Evolutionary conservation across 495 filamentous ascomycete genomes (phyloP).

Genomic region (Daldinia decipiens): DNA sequence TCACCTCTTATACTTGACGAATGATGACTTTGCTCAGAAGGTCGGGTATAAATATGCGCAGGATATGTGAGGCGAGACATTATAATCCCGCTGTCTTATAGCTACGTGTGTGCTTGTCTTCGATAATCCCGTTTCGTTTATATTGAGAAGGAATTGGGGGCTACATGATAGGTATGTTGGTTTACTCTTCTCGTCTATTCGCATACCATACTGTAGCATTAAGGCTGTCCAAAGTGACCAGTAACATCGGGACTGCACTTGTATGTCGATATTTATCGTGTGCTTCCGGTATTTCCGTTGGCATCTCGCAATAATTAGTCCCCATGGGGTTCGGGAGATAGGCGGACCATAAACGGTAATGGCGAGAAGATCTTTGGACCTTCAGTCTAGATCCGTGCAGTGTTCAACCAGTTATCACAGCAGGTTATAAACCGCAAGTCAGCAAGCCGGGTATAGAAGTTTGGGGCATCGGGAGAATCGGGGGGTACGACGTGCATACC

Average conservation of each 20-base stretch:
- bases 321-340: conserved; percentile 40
- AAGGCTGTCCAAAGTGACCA: conserved; percentile 19
- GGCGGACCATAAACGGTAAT: conserved; percentile 21
- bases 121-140: conserved; percentile 17
- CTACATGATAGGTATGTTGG: background rate
- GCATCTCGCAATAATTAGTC: conserved; percentile 20
- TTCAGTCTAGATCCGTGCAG: conserved; percentile 2
- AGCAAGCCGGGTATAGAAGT: conserved; percentile 28
- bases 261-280: conserved; percentile 32
- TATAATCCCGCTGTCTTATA: conserved; percentile 5
- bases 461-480: conserved; percentile 33
- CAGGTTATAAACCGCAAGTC: conserved; percentile 3
- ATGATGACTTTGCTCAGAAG: background rate
- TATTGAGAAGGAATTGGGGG: conserved; percentile 3
- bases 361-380: conserved; percentile 17
- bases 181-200: conserved; percentile 22
- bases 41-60: background rate
- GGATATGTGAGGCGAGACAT: conserved; percentile 9
- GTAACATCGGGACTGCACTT: conserved; percentile 30
- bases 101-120: conserved; percentile 2
- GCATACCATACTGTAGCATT: conserved; percentile 8
- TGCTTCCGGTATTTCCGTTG: conserved; percentile 19
- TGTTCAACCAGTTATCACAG: conserved; percentile 8
- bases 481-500: conserved; percentile 22
- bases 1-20: conserved; percentile 24